These are phyloP conservation scores for Grosmannia penicillata DNA, from an alignment of 2,329 filamentous ascomycete species.

Conservation along the genomic window DNA sequence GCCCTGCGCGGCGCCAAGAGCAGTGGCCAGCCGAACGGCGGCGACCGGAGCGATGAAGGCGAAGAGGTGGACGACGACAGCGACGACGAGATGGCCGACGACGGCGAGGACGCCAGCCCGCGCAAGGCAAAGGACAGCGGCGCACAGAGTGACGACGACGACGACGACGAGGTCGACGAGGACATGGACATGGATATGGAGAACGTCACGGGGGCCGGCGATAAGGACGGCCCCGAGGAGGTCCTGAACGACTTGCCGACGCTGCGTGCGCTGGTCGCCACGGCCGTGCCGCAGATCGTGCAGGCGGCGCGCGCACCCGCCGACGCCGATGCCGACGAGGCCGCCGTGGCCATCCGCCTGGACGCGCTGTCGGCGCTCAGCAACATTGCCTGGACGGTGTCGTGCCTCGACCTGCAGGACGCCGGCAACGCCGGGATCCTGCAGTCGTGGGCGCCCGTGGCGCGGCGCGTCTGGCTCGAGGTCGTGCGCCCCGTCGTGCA, in stretches of 20 bases:
- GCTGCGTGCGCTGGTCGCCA: conserved; percentile 30
- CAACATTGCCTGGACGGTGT: conserved; percentile 54
- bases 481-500: conserved; percentile 41
- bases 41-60: conserved; percentile 21
- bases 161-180: conserved; percentile 14
- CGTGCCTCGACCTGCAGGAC: conserved; percentile 42
- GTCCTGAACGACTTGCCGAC: conserved; percentile 38
- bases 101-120: conserved; percentile 20
- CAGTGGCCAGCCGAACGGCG: conserved; percentile 14
- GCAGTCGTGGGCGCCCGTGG: conserved; percentile 36
- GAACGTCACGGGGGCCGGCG: conserved; percentile 38
- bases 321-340: conserved; percentile 16
- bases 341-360: conserved; percentile 29
- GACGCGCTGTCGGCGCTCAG: conserved; percentile 46
- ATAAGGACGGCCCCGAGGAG: conserved; percentile 23
- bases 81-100: conserved; percentile 19
- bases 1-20: conserved; percentile 20
- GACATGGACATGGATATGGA: conserved; percentile 41
- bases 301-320: conserved; percentile 26
- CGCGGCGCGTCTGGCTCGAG: conserved; percentile 41
- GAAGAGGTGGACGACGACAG: conserved; percentile 21
- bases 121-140: conserved; percentile 36
- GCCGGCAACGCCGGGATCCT: conserved; percentile 36
- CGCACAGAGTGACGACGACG: conserved; percentile 35
- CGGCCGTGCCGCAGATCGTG: conserved; percentile 33